Evolutionary conservation across 139 green algal genomes (phyloP).

Genomic region (Picochlorum sp.): DNA sequence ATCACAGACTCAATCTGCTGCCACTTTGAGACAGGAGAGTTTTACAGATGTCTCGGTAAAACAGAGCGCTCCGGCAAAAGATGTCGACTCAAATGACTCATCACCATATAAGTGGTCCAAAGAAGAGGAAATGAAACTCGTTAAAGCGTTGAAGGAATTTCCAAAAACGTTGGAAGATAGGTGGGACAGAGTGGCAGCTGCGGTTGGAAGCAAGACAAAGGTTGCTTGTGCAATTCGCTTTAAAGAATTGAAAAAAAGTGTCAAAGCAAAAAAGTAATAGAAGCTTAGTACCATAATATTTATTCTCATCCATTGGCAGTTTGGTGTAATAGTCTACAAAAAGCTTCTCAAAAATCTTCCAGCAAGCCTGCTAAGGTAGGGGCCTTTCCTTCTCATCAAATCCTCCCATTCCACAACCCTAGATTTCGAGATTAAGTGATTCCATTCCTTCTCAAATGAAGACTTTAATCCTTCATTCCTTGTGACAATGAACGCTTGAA

Average conservation of each 20-base stretch:
- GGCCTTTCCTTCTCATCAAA: neutral
- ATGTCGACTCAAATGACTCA: neutral
- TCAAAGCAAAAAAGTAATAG: conserved; percentile 26
- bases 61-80: conserved; percentile 16
- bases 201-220: conserved; percentile 78
- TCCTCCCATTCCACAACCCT: neutral
- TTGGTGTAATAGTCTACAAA: neutral
- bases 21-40: conserved; percentile 30
- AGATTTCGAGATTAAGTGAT: neutral
- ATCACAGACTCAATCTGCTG: conserved; percentile 41
- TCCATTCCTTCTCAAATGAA: neutral
- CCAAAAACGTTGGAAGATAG: conserved; percentile 64
- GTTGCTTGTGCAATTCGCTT: conserved; percentile 78
- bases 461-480: conserved; percentile 1
- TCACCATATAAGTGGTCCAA: conserved; percentile 50
- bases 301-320: neutral
- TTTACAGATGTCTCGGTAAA: conserved; percentile 72
- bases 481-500: neutral
- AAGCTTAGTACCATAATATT: neutral
- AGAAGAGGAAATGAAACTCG: conserved; percentile 75
- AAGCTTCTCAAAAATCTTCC: neutral
- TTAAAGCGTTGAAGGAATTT: conserved; percentile 84
- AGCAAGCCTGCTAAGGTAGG: neutral
- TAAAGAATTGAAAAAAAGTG: conserved; percentile 71
- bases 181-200: conserved; percentile 25